Evolutionary conservation across 2,329 filamentous ascomycete genomes (phyloP).

Genomic region (Plenodomus lindquistii): DNA sequence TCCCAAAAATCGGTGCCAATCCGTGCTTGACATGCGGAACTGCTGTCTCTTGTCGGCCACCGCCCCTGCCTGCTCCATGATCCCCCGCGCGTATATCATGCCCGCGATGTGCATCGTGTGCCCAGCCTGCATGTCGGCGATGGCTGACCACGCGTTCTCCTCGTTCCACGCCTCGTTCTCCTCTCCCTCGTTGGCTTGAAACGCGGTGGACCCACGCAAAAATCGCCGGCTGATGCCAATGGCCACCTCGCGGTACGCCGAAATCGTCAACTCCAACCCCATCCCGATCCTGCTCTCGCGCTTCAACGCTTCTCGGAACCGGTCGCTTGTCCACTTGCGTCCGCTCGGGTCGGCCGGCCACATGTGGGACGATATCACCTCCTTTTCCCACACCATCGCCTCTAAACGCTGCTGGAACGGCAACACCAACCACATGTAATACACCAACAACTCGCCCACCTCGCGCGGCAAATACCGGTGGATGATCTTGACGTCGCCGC

Average conservation of each 20-base stretch:
- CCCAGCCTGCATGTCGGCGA: slow-evolving; percentile 9
- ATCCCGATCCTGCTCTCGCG: slow-evolving; percentile 11
- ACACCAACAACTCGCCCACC: slow-evolving; percentile 25
- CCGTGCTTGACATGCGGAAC: slow-evolving; percentile 15
- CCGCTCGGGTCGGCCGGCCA: slow-evolving; percentile 14
- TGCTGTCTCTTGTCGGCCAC: slow-evolving; percentile 8
- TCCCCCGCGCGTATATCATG: slow-evolving; percentile 13
- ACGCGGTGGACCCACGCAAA: slow-evolving; percentile 15
- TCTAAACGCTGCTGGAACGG: slow-evolving; percentile 13
- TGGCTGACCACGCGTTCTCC: slow-evolving; percentile 5
- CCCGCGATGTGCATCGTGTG: slow-evolving; percentile 12
- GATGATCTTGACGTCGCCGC: slow-evolving; percentile 26
- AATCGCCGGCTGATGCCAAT: slow-evolving; percentile 21
- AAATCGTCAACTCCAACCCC: slow-evolving; percentile 10
- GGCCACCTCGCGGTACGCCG: slow-evolving; percentile 15
- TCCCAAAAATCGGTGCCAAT: slow-evolving; percentile 23
- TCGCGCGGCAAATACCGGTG: slow-evolving; percentile 29
- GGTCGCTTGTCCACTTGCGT: slow-evolving; percentile 13
- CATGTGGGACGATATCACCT: slow-evolving; percentile 14
- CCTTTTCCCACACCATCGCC: slow-evolving; percentile 11
- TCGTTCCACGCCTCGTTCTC: slow-evolving; percentile 11
- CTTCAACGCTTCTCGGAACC: slow-evolving; percentile 13
- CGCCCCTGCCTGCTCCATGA: slow-evolving; percentile 14
- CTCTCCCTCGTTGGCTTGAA: slow-evolving; percentile 15
- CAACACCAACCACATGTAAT: slow-evolving; percentile 20